Base-by-base conservation (phyloP, 306 rosid species). In the Quercus dentata region DNA sequence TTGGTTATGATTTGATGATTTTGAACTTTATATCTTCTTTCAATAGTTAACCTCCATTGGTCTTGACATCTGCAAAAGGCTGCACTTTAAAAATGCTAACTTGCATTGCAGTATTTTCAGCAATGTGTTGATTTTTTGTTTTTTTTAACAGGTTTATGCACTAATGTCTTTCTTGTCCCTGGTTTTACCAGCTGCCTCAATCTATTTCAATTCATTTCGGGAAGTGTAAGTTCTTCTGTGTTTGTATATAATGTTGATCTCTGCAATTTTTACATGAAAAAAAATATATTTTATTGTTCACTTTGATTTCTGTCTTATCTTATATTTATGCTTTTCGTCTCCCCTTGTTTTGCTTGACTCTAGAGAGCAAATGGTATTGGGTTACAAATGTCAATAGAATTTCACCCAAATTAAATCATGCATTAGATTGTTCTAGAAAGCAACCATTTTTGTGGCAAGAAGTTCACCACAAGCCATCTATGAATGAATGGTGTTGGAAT, bases 101-200 rank as follows among this genome's bases (percentile, higher is more conserved):
- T 78, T 81, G 52, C 72, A 3, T 79, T 63, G 21, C 25, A 8
- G 35, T 30, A 4, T 52, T 76, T 81, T 79, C 62, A 20, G 4
- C 58, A 28, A 63, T 31, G 23, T 33, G 35, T 76, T 67, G 72
- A 25, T 69, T 35, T 59, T 35, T 56, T 41, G 13, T 82, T 76
- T 71, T 76, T n/a, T 59, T 49, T 86, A 68, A 9, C 92, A 94
- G 97, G 92, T 94, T 74, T 94, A 94, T 83, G 99, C 99, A 4
- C 81, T 92, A 30, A 94, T 83, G 92, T 94, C 99, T 52, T 94
- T 94, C 95, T 81, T 94, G 89, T 90, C 97, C 79, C 99, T 94
- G 59, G 89, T 94, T 78, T 12, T 88, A 51, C 97, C 97, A 9
- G 81, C 31, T 38, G 81, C 91, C 67, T 91, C 97, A 56, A 94